Evolutionary conservation across 2,329 filamentous ascomycete genomes (phyloP), one percentile per base, ranked within the genome.

Genomic region (Ascochyta lentis): DNA sequence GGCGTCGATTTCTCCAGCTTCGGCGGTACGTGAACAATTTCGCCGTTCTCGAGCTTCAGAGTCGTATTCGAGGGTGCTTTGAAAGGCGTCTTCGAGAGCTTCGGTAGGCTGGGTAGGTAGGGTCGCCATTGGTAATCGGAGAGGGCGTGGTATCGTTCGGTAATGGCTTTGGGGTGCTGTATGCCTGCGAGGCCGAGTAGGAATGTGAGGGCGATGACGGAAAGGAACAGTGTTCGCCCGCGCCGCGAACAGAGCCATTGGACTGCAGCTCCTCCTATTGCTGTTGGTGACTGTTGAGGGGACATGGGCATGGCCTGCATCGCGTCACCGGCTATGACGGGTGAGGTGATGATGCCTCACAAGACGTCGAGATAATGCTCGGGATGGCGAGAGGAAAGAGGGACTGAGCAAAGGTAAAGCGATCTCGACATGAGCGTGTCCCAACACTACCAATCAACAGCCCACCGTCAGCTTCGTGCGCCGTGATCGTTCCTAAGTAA

Each of bases 61-160:
- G 72, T 74, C 4, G 64, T 68, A 29, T 74, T 71, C 22, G 73
- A 76, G 23, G 71, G 71, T 29, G 50, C 62, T 37, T 66, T 66
- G 54, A 74, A 64, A 0, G 71, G 66, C 22, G 67, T 64, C 7
- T 65, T 49, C 45, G 68, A 61, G 6, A 63, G 59, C n/a, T 66
- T 56, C 13, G 70, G 69, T 9, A 66, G 38, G 34, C 60, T 58
- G 1, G 67, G 64, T 4, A 66, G 58, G 41, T 70, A 58, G 1
- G 68, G 65, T 43, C 60, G 68, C 73, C 73, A 76, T 52, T 64
- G 62, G 54, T 69, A 66, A 29, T 64, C 69, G 15, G 68, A 69
- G 13, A 74, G 24, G 27, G 64, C 52, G 22, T 66, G 61, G 56
- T 73, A 72, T 40, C 49, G 59, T 23, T 63, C 59, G 6, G 70